These are phyloP conservation scores for Sporothrix pseudoabietina DNA, from an alignment of 2,329 filamentous ascomycete species.

Conservation along the genomic window DNA sequence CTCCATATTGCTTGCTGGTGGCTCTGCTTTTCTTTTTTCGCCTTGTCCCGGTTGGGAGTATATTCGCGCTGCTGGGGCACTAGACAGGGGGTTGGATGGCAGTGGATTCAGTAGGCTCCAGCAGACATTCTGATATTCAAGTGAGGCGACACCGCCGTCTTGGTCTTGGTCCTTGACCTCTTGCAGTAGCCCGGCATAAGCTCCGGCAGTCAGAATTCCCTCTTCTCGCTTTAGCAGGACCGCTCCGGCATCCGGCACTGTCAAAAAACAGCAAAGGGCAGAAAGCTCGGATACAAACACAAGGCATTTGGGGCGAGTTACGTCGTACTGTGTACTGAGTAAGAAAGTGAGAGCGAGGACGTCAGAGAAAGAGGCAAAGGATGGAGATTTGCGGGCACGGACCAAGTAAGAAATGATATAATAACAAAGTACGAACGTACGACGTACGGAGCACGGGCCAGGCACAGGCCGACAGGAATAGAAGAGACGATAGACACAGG, in stretches of 20 bases:
- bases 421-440: not conserved
- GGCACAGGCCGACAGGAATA: not conserved
- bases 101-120: not conserved
- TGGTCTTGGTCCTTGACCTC: not conserved
- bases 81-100: not conserved
- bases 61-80: slow-evolving; percentile 19
- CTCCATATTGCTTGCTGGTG: not conserved
- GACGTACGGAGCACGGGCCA: not conserved
- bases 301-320: not conserved
- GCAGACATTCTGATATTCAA: not conserved
- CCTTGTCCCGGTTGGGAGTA: slow-evolving; percentile 20
- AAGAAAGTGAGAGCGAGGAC: not conserved
- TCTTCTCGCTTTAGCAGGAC: not conserved
- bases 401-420: not conserved
- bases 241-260: slow-evolving; percentile 15
- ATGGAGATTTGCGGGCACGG: not conserved
- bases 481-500: not conserved
- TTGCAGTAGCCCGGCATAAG: slow-evolving; percentile 22
- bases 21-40: not conserved
- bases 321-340: too few relatives aligned
- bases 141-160: not conserved
- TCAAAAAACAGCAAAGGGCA: not conserved
- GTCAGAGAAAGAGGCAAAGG: not conserved
- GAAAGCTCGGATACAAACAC: not conserved
- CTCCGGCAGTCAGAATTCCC: slow-evolving; percentile 10